Evolutionary conservation across 2,329 filamentous ascomycete genomes (phyloP).

Genomic region (Passalora sequoiae): DNA sequence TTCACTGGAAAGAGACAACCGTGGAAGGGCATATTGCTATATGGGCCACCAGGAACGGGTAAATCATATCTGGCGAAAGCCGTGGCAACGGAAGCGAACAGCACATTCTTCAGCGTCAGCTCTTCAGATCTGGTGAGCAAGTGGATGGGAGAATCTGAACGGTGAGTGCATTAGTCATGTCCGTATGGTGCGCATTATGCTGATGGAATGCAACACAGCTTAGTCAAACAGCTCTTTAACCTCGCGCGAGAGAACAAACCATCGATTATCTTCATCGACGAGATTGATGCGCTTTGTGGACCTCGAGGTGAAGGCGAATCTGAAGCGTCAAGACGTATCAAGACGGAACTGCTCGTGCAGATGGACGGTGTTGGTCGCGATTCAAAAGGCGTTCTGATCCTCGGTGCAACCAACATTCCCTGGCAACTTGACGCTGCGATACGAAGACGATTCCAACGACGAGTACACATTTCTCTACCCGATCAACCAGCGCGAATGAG

Average conservation of each 20-base stretch:
- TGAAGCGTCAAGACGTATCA: conserved; percentile 94
- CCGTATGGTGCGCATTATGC: no score
- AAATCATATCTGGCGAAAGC: conserved; percentile 98
- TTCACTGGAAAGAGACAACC: conserved; percentile 95
- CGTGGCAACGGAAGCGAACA: conserved; percentile 96
- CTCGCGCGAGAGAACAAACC: conserved; percentile 98
- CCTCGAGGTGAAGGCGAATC: conserved; percentile 92
- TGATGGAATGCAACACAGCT: conserved; percentile 53
- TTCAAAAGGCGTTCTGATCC: conserved; percentile 84
- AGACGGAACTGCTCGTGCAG: conserved; percentile 95
- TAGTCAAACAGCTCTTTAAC: conserved; percentile 93
- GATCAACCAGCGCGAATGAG: conserved; percentile 80
- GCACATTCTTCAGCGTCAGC: conserved; percentile 97
- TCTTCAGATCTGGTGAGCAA: conserved; percentile 97
- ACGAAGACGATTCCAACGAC: conserved; percentile 86
- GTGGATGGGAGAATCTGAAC: conserved; percentile 99
- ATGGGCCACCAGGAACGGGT: conserved; percentile 92
- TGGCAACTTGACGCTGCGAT: conserved; percentile 98
- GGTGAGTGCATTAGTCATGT: conserved; percentile 56
- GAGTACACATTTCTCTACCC: conserved; percentile 91
- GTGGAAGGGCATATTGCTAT: conserved; percentile 96
- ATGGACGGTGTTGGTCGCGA: conserved; percentile 99
- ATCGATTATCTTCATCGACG: conserved; percentile 97
- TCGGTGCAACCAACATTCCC: conserved; percentile 96
- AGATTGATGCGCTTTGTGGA: conserved; percentile 93